A percentile compares a stretch with the other conserved stretches of the same genome.
These are phyloP conservation scores for Ogataea nitratoaversa DNA, from an alignment of 805 yeast genomes.

Conservation along the genomic window DNA sequence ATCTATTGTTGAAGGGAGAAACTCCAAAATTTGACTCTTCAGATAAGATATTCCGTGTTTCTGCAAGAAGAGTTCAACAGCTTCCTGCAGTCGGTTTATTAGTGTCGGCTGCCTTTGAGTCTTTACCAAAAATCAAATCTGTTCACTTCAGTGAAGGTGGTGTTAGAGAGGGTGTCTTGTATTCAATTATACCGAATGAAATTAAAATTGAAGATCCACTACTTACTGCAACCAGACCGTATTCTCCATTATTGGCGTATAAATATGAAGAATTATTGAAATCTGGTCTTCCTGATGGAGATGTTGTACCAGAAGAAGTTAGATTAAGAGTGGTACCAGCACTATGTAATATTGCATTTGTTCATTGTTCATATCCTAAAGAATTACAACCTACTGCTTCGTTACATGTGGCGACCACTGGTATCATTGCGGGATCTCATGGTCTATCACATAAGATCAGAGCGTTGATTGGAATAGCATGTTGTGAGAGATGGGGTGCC, in stretches of 20 bases:
- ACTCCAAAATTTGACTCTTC: slow-evolving; percentile 37
- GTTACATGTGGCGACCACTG: slow-evolving; percentile 66
- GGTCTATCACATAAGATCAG: slow-evolving; percentile 70
- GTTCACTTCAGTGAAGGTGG: slow-evolving; percentile 75
- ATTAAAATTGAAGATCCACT: slow-evolving; percentile 66
- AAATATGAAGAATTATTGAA: slow-evolving; percentile 50
- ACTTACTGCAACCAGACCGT: slow-evolving; percentile 63
- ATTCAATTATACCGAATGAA: slow-evolving; percentile 53
- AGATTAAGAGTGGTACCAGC: slow-evolving; percentile 62
- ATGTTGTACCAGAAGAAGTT: slow-evolving; percentile 55
- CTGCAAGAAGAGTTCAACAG: slow-evolving; percentile 62
- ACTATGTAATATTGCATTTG: slow-evolving; percentile 68
- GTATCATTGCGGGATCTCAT: slow-evolving; percentile 70
- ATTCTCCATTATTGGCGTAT: slow-evolving; percentile 61
- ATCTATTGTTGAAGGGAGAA: slow-evolving; percentile 43
- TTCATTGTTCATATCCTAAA: slow-evolving; percentile 72
- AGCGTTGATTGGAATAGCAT: slow-evolving; percentile 67
- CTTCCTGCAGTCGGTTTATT: slow-evolving; percentile 66
- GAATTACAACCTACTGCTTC: slow-evolving; percentile 76
- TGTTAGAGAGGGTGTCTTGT: slow-evolving; percentile 70
- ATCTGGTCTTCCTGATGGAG: slow-evolving; percentile 51
- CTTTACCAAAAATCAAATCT: slow-evolving; percentile 55
- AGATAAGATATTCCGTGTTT: slow-evolving; percentile 55
- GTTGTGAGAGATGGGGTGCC: slow-evolving; percentile 82
- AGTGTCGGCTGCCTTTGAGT: slow-evolving; percentile 57